A percentile compares a stretch with the other conserved stretches of the same genome.
Evolutionary conservation across 768 basidiomycete genomes (phyloP).

Genomic region (Collybia nuda): DNA sequence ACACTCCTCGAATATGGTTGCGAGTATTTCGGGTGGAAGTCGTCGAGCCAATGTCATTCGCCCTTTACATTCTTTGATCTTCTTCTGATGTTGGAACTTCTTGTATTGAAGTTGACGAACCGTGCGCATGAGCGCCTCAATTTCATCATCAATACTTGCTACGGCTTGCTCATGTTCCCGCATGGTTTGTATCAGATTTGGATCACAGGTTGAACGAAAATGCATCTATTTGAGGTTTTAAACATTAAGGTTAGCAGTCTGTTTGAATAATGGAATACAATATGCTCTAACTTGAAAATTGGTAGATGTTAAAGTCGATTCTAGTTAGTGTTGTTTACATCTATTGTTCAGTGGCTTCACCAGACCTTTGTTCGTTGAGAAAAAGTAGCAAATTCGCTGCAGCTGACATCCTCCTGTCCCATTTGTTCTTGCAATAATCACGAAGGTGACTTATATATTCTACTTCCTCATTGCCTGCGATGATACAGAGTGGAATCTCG

Average conservation of each 20-base stretch:
- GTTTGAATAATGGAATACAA: background rate
- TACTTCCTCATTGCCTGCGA: conserved; percentile 35
- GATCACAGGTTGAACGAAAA: background rate
- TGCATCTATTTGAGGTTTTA: background rate
- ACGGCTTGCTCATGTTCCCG: conserved; percentile 41
- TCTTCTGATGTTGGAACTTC: conserved; percentile 39
- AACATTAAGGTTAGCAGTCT: background rate
- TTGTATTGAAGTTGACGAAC: conserved; percentile 42
- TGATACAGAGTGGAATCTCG: conserved; percentile 95
- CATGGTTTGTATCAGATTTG: conserved; percentile 17
- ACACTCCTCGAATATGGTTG: conserved; percentile 52
- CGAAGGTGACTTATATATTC: conserved; percentile 2
- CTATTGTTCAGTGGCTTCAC: background rate
- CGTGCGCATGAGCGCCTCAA: conserved; percentile 35
- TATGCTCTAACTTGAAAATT: too few relatives aligned
- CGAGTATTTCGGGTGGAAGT: conserved; percentile 54
- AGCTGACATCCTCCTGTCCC: too few relatives aligned
- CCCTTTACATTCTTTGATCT: conserved; percentile 43
- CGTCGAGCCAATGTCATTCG: conserved; percentile 55
- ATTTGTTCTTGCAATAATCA: background rate
- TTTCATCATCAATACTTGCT: conserved; percentile 38
- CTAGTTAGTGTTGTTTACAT: background rate
- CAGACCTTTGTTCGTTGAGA: background rate
- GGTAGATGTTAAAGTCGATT: too few relatives aligned
- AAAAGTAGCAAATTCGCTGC: too few relatives aligned